These are phyloP conservation scores for Phytophthora constricta DNA, from an alignment of 352 stramenopile species.

Conservation along the genomic window DNA sequence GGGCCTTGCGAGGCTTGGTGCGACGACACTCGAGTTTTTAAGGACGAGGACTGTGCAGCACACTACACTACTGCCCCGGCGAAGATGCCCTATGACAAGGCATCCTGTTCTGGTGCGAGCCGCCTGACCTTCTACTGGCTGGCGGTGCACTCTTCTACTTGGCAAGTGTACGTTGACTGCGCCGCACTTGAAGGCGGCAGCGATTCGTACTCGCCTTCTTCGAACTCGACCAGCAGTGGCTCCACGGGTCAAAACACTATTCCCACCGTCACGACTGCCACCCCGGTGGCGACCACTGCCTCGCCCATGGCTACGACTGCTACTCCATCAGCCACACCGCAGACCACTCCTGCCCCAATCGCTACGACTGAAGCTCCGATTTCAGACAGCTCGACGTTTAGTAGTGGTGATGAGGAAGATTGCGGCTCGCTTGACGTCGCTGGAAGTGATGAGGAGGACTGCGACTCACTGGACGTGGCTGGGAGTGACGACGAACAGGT, in stretches of 20 bases:
- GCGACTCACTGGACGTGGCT: conserved; percentile 25
- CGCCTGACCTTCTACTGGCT: conserved; percentile 42
- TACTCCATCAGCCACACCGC: background rate
- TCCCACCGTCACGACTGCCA: conserved; percentile 15
- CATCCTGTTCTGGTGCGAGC: conserved; percentile 28
- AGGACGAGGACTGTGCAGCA: conserved; percentile 39
- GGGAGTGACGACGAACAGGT: conserved; percentile 11
- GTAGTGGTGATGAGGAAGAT: conserved; percentile 15
- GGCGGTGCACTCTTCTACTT: conserved; percentile 37
- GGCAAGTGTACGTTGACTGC: conserved; percentile 48
- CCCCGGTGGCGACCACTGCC: conserved; percentile 7
- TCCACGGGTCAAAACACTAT: conserved; percentile 14
- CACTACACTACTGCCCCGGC: conserved; percentile 36
- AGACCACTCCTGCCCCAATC: conserved; percentile 1
- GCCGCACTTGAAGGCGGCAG: conserved; percentile 25
- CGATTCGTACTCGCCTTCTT: conserved; percentile 15
- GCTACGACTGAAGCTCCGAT: conserved; percentile 2
- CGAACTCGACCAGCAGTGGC: conserved; percentile 20
- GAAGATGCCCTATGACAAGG: conserved; percentile 35
- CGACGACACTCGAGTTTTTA: conserved; percentile 40
- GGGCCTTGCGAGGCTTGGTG: conserved; percentile 52
- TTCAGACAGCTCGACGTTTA: background rate
- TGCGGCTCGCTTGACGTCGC: conserved; percentile 23
- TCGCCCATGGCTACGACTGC: conserved; percentile 6
- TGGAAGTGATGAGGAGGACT: conserved; percentile 20